Base-by-base conservation (phyloP, 805 yeast genomes). In the Candida bentonensis region DNA sequence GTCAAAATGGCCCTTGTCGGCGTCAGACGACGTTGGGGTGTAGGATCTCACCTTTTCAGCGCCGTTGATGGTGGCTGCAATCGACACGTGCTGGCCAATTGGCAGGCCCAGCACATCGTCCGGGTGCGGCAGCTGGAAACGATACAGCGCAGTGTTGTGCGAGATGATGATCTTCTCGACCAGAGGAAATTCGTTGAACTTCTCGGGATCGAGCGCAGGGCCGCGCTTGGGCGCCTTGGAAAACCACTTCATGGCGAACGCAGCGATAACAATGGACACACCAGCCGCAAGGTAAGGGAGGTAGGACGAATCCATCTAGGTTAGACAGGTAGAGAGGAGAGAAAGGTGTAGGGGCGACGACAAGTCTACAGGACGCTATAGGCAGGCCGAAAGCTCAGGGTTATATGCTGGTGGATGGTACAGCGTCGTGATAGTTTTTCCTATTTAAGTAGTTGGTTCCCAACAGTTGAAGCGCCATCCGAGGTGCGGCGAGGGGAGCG, bases 31-130 rank as follows among this genome's bases (percentile, higher is more conserved):
- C 51, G 85, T 79, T 43, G 96, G 96, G 3, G 96, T 87, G 67
- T 89, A 88, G 3, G 94, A 82, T 64, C 95, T 76, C 43, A 82
- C 76, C 42, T 85, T 70, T 55, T 82, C 88, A 65, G 83, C 83
- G 45, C 81, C 95, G 53, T 77, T 74, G 55, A 87, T 79, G 39
- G 63, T 67, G 17, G 94, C 89, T 20, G 76, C 75, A 54, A 88
- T 77, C 40, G 86, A 74, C 58, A 89, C 80, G 61, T 89, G 96
- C 67, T 89, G 96, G 44, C 97, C 97, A 57, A 85, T 80, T 46
- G 96, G 96, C 51, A 89, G 72, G 7, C 96, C 96, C 49, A 89
- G 72, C 40, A 77, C 69, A 59, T 83, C 87, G 43, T 75, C 70
- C 28, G 79, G 70, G 50, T 73, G 70, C 44, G 95, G 95, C 53